These are phyloP conservation scores for Lyophyllum decastes DNA, from an alignment of 768 basidiomycete species.

Conservation along the genomic window DNA sequence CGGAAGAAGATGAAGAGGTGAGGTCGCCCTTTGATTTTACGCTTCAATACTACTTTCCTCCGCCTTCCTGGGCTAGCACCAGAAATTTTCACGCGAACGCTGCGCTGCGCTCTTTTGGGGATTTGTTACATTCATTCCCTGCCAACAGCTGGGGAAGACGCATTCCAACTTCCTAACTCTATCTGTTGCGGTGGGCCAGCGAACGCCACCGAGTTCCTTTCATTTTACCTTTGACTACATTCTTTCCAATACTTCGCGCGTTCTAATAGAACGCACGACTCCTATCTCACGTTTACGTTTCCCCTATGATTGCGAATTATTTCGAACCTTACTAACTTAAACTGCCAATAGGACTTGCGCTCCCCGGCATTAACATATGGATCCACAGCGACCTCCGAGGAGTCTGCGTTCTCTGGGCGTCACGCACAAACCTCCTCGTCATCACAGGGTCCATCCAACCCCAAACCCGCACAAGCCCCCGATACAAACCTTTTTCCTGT, in stretches of 20 bases:
- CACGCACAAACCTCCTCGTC: constrained; percentile 20
- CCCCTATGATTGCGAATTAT: background rate
- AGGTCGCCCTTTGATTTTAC: constrained; percentile 8
- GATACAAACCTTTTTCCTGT: constrained; percentile 12
- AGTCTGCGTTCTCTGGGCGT: constrained; percentile 28
- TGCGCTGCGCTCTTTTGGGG: background rate
- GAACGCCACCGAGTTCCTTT: background rate
- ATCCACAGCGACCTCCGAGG: constrained; percentile 35
- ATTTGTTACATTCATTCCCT: background rate
- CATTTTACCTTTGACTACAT: background rate
- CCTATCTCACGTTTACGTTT: background rate
- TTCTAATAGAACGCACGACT: background rate
- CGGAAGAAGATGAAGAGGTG: constrained; percentile 58
- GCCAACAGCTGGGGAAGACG: background rate
- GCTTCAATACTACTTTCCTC: background rate
- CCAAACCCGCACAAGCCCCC: constrained; percentile 8
- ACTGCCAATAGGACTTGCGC: constrained; percentile 9
- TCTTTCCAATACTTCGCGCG: background rate
- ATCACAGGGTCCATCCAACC: constrained; percentile 10
- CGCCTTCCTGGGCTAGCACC: background rate
- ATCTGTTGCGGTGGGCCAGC: background rate
- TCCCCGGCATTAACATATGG: constrained; percentile 35
- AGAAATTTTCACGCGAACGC: background rate
- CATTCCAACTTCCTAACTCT: background rate
- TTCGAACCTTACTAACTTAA: constrained; percentile 3